Evolutionary conservation across 345 rosid species (phyloP), one percentile per base, ranked within the genome.

Genomic region (Eucalyptus albens): DNA sequence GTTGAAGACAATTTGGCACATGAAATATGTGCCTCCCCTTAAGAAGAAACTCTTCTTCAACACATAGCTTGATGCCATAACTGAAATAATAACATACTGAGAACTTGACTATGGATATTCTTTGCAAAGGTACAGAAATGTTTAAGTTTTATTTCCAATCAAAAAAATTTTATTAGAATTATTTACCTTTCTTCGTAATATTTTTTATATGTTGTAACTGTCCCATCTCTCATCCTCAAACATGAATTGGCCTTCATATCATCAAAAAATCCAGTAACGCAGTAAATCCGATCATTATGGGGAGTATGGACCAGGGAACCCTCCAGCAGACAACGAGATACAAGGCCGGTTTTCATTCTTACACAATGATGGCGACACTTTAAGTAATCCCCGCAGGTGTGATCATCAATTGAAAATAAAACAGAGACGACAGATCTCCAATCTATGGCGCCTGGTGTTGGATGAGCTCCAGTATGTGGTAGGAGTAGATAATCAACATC

Each of bases 251-350:
- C 95, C 69, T 95, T 89, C 90, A 96, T 50, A 88, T 93, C 87
- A n/a, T 94, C 88, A 40, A 89, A 92, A 90, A 92, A 37, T 22
- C 94, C 97, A 9, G 89, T 88, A 50, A 96, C 91, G 90, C 95
- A 96, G 90, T 97, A 98, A 31, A 95, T 33, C 3, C 60, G 86
- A 72, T 95, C 96, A 77, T 92, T 98, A 88, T 98, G 98, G 11
- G 99, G 98, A 4, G 99, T 95, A 91, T 27, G 93, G 44, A 96
- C 96, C 92, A 98, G 88, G 22, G 97, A 96, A 89, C 96, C 91
- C 89, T 91, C 88, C 88, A 96, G 89, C 87, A 56, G 55, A 90
- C 99, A 95, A 27, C 91, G 50, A 91, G 96, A 95, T 72, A 92
- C 89, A 15, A 44, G 89, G 77, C 97, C 98, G 49, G 89, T 90